Percentiles rank a stretch among this genome's conserved stretches.
Evolutionary conservation across 108 stramenopile species (phyloP).

Genomic region (Stephanodiscus minutulus): DNA sequence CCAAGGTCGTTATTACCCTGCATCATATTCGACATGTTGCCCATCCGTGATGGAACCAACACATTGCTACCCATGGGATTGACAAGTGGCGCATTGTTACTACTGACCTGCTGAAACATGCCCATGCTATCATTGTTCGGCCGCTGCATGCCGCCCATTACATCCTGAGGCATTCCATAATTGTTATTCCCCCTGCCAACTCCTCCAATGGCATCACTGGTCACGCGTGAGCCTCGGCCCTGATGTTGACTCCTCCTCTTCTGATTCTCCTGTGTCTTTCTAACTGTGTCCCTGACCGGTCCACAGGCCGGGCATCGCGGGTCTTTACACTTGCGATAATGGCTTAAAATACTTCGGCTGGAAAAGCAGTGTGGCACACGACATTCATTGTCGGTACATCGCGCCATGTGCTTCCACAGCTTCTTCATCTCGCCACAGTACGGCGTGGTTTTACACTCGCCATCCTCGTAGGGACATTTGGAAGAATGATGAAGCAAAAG

Average conservation of each 20-base stretch:
- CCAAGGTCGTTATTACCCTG: conserved; percentile 6
- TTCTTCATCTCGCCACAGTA: conserved; percentile 97
- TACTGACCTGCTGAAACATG: conserved; percentile 15
- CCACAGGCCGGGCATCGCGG: conserved; percentile 91
- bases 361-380: conserved; percentile 95
- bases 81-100: conserved; percentile 15
- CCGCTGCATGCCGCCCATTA: conserved; percentile 1
- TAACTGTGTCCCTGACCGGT: conserved; percentile 96
- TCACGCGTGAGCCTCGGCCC: conserved; percentile 2
- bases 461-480: conserved; percentile 92
- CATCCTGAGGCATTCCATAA: conserved; percentile 15
- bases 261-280: conserved; percentile 58
- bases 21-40: conserved; percentile 7
- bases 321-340: conserved; percentile 98
- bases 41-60: background rate
- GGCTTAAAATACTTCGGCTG: conserved; percentile 94
- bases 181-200: background rate
- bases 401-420: conserved; percentile 98
- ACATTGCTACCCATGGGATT: conserved; percentile 4
- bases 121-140: conserved; percentile 15
- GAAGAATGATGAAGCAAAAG: conserved; percentile 95
- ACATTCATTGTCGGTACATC: conserved; percentile 96
- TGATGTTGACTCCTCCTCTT: conserved; percentile 16
- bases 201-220: conserved; percentile 11
- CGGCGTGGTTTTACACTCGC: conserved; percentile 89